These are phyloP conservation scores for Aspergillus sclerotioniger DNA, from an alignment of 495 filamentous ascomycete species.

Conservation along the genomic window DNA sequence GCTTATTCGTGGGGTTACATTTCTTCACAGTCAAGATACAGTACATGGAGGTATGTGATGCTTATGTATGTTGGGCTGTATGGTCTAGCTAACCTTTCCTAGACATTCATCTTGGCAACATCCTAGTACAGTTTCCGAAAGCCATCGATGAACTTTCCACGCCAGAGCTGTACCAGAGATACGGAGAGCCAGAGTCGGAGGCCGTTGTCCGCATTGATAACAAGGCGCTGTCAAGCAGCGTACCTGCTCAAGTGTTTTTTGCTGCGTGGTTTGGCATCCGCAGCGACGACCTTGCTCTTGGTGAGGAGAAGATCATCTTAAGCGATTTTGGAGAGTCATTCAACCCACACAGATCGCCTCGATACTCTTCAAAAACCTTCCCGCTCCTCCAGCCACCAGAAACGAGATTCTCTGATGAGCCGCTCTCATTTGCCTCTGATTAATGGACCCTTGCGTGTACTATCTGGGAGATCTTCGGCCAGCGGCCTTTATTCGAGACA, in stretches of 20 bases:
- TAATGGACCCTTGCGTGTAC: constrained; percentile 35
- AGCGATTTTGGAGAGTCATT: constrained; percentile 31
- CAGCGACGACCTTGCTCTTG: constrained; percentile 17
- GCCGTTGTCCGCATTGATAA: constrained; percentile 23
- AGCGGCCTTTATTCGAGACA: constrained; percentile 27
- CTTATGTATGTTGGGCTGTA: background rate
- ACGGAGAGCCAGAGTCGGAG: constrained; percentile 19
- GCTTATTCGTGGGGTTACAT: constrained; percentile 27
- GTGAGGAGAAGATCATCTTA: constrained; percentile 19
- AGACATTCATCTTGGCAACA: constrained; percentile 29
- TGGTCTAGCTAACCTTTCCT: constrained; percentile 9
- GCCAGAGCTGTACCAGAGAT: constrained; percentile 21
- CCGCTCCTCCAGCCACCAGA: constrained; percentile 26
- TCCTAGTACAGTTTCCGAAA: constrained; percentile 22
- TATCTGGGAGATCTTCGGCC: constrained; percentile 31
- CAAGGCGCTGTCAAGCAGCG: constrained; percentile 7
- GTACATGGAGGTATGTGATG: constrained; percentile 31
- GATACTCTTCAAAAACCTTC: constrained; percentile 22
- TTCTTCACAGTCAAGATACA: constrained; percentile 29
- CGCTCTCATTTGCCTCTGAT: constrained; percentile 31
- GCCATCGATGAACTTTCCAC: constrained; percentile 14
- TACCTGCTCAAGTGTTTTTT: constrained; percentile 9
- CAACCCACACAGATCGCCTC: constrained; percentile 11
- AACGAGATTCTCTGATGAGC: constrained; percentile 20
- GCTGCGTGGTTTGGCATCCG: constrained; percentile 21